Evolutionary conservation across 1,139 yeast genomes (phyloP).

Genomic region (Lodderomyces margitis): DNA sequence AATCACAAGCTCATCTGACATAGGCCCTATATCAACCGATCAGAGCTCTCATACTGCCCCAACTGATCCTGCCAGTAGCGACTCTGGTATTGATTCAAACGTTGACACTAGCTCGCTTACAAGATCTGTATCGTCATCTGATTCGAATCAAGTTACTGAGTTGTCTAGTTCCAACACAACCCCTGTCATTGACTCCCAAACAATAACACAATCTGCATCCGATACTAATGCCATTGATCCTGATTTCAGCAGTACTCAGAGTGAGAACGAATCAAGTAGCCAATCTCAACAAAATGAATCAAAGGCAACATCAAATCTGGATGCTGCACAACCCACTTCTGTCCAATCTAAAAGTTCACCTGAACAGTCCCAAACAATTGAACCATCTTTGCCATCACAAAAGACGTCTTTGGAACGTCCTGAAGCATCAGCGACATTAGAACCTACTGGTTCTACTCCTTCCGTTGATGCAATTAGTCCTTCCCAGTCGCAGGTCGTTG

Average conservation of each 20-base stretch:
- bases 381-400: no score
- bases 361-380: background rate
- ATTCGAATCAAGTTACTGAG: background rate
- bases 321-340: background rate
- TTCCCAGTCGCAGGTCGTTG: no score
- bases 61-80: background rate
- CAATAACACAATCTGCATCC: no score
- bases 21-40: background rate
- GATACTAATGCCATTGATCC: background rate
- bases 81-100: background rate
- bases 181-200: no score
- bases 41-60: background rate
- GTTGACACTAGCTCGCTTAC: background rate
- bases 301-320: background rate
- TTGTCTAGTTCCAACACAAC: no score
- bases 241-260: background rate
- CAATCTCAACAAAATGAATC: background rate
- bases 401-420: background rate
- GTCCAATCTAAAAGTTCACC: background rate
- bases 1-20: background rate
- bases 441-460: background rate
- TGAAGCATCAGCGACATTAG: background rate
- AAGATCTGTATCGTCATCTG: background rate
- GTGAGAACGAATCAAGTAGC: background rate
- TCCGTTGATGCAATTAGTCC: no score